Conservation (phyloP, 148 eudicot species). For the Rhododendron ovatum region DNA sequence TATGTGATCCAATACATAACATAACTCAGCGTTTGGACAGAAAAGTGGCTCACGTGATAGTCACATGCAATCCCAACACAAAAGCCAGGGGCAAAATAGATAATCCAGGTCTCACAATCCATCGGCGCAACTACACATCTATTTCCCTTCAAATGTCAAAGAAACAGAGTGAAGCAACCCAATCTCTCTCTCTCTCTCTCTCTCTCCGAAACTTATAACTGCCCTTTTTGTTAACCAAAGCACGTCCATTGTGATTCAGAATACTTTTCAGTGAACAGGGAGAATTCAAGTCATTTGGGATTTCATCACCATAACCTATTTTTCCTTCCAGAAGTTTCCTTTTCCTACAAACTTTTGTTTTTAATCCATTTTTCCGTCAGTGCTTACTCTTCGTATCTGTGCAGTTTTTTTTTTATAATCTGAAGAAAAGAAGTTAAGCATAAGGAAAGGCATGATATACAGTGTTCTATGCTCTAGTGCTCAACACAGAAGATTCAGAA, state of each 20-base stretch:
- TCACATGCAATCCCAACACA: too few relatives aligned
- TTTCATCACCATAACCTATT: background rate
- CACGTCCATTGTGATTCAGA: background rate
- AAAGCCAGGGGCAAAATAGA: too few relatives aligned
- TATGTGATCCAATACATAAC: too few relatives aligned
- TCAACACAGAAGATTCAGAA: too few relatives aligned
- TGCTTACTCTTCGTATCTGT: background rate
- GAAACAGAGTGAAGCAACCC: too few relatives aligned
- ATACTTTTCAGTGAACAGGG: background rate
- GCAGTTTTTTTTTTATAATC: background rate
- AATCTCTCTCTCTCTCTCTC: background rate
- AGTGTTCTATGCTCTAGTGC: background rate
- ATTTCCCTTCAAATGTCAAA: too few relatives aligned
- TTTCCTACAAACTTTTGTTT: background rate
- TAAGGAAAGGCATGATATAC: background rate
- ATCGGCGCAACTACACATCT: too few relatives aligned
- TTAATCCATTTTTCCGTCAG: background rate
- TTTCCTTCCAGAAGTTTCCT: background rate
- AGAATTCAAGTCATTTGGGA: background rate
- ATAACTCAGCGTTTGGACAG: too few relatives aligned
- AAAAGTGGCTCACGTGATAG: too few relatives aligned
- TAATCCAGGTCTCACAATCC: too few relatives aligned
- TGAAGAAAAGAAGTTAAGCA: background rate
- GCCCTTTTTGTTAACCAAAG: background rate
- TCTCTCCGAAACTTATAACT: background rate